A percentile compares a stretch with the other conserved stretches of the same genome.
phyloP scores from a whole-genome alignment of 1,284 basidiomycete genomes.

The Abortiporus biennis region DNA sequence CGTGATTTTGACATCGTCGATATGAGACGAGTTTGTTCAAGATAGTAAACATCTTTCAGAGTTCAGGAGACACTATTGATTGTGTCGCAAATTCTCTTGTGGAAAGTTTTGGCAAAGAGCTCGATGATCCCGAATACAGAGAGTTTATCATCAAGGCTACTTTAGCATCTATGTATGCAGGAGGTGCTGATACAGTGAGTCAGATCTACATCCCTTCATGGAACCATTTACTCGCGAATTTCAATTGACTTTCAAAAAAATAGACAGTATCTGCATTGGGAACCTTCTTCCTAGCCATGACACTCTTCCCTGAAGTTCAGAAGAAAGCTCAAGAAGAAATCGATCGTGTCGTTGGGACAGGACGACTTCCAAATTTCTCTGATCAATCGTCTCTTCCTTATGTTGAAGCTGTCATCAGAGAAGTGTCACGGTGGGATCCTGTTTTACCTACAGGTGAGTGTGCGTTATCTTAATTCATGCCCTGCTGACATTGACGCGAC shows the following conservation, averaged over 20 bases:
- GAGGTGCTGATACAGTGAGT: no score
- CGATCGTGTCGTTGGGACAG: constrained; percentile 13
- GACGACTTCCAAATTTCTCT: constrained; percentile 15
- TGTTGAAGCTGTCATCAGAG: constrained; percentile 17
- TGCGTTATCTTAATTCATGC: no score
- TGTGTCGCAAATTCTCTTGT: constrained; percentile 5
- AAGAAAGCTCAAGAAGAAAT: no score
- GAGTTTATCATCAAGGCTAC: constrained; percentile 3
- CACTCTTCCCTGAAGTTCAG: constrained; percentile 17
- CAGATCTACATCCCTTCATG: background rate
- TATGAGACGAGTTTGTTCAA: constrained; percentile 9
- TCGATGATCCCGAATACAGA: constrained; percentile 3
- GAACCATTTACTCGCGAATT: background rate
- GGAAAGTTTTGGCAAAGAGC: constrained; percentile 3
- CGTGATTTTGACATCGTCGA: constrained; percentile 8
- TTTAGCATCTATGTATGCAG: constrained; percentile 9
- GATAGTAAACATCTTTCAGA: constrained; percentile 6
- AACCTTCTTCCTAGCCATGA: constrained; percentile 19
- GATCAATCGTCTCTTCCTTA: constrained; percentile 18
- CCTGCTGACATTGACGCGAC: constrained; percentile 10
- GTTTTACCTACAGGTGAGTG: constrained; percentile 1
- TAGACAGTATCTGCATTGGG: constrained; percentile 18
- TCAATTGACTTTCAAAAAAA: background rate
- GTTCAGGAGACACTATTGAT: constrained; percentile 1
- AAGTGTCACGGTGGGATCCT: constrained; percentile 15